Conservation (phyloP, 805 yeast species). For the Yamadazyma ubonensis region DNA sequence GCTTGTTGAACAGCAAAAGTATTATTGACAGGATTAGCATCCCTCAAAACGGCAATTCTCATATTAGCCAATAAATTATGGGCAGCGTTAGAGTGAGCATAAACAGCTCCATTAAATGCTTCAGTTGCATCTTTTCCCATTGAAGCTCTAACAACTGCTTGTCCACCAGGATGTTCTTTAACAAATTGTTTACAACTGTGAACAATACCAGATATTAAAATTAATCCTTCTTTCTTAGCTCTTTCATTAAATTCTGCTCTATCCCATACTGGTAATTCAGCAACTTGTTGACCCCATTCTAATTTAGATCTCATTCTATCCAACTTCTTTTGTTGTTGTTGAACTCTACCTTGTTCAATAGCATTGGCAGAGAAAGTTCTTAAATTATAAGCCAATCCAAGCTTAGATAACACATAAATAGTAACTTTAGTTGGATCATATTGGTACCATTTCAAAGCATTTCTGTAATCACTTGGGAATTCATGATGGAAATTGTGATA, state of each 20-base stretch:
- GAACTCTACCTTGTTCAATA: slow-evolving; percentile 76
- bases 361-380: slow-evolving; percentile 78
- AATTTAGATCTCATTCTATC: slow-evolving; percentile 59
- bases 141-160: slow-evolving; percentile 65
- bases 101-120: slow-evolving; percentile 85
- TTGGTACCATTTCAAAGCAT: slow-evolving; percentile 84
- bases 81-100: slow-evolving; percentile 83
- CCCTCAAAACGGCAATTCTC: slow-evolving; percentile 79
- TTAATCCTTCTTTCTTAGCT: slow-evolving; percentile 56
- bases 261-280: slow-evolving; percentile 73
- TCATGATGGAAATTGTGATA: slow-evolving; percentile 90
- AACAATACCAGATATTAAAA: slow-evolving; percentile 74
- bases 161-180: slow-evolving; percentile 84
- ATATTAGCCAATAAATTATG: slow-evolving; percentile 76
- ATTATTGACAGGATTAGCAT: slow-evolving; percentile 55
- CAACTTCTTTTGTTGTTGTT: slow-evolving; percentile 80
- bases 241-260: slow-evolving; percentile 55
- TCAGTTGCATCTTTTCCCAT: slow-evolving; percentile 79
- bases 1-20: slow-evolving; percentile 54
- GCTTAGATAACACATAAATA: slow-evolving; percentile 56
- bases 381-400: slow-evolving; percentile 72
- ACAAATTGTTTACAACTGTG: slow-evolving; percentile 71
- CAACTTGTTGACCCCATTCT: slow-evolving; percentile 74
- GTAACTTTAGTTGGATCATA: slow-evolving; percentile 76
- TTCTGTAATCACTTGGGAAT: slow-evolving; percentile 86